Conservation (phyloP, 1,284 basidiomycete species). For the Cutaneotrichosporon cavernicola region DNA sequence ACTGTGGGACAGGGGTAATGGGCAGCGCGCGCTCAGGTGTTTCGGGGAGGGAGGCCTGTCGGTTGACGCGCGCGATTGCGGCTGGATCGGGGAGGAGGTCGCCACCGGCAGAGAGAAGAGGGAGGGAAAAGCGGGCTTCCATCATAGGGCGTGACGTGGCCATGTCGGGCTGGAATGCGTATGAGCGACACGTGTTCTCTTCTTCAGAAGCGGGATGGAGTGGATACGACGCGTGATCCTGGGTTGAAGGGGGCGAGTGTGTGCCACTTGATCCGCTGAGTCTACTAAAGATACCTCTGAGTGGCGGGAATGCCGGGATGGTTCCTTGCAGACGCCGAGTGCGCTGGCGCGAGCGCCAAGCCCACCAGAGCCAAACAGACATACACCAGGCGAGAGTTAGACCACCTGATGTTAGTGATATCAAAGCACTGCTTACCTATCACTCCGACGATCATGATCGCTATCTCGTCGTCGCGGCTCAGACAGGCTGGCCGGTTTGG, state of each 20-base stretch:
- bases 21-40: neutral
- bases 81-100: neutral
- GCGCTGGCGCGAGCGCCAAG: neutral
- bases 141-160: neutral
- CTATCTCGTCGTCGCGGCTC: neutral
- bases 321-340: neutral
- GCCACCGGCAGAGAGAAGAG: neutral
- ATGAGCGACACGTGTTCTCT: neutral
- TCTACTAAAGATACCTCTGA: neutral
- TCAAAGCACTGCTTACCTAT: neutral
- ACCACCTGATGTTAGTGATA: neutral
- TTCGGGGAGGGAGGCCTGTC: neutral
- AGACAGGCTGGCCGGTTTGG: neutral
- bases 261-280: neutral
- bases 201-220: neutral
- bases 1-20: neutral
- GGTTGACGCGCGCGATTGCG: neutral
- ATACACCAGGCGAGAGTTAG: neutral
- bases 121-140: neutral
- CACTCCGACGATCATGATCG: neutral
- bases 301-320: neutral
- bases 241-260: neutral
- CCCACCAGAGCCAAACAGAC: neutral
- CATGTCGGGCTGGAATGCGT: neutral
- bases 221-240: neutral